Conservation (phyloP, 371 early-diverging fungal genomes). For the Rhizomucor pusillus region DNA sequence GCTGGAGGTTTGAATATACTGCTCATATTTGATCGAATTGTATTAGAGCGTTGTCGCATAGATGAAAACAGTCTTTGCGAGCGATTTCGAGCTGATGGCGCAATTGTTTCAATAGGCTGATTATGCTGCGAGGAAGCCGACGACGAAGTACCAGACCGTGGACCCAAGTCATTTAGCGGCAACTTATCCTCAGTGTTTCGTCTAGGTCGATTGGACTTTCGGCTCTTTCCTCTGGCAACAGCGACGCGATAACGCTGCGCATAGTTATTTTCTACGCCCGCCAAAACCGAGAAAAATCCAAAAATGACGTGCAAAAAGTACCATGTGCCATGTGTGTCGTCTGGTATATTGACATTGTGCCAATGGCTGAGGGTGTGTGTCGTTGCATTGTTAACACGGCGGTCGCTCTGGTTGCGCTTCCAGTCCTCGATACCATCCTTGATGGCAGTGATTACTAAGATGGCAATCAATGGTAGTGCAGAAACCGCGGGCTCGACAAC, state of each 20-base stretch:
- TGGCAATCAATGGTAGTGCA: slow-evolving; percentile 79
- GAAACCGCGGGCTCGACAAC: slow-evolving; percentile 76
- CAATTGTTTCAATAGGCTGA: not conserved
- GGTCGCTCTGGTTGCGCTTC: slow-evolving; percentile 84
- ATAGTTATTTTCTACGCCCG: slow-evolving; percentile 22
- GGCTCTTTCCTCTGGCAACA: slow-evolving; percentile 1
- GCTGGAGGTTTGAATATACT: slow-evolving; percentile 21
- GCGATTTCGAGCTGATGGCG: not conserved
- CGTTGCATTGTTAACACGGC: slow-evolving; percentile 61
- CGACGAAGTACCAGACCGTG: not conserved
- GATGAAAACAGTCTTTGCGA: slow-evolving; percentile 18
- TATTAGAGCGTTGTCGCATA: slow-evolving; percentile 40
- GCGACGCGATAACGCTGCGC: slow-evolving; percentile 13
- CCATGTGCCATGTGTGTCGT: slow-evolving; percentile 19
- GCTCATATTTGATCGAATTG: slow-evolving; percentile 37
- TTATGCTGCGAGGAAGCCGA: slow-evolving; percentile 10
- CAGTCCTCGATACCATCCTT: slow-evolving; percentile 96
- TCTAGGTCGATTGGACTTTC: slow-evolving; percentile 1
- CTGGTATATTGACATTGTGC: slow-evolving; percentile 51
- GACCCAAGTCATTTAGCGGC: slow-evolving; percentile 11
- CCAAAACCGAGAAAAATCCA: slow-evolving; percentile 31
- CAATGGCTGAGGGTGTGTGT: slow-evolving; percentile 50
- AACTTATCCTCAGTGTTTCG: slow-evolving; percentile 14
- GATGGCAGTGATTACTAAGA: slow-evolving; percentile 80
- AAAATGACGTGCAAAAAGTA: slow-evolving; percentile 22